Evolutionary conservation across 768 basidiomycete genomes (phyloP), one percentile per base, ranked within the genome.

Genomic region (Rickenella mellea): DNA sequence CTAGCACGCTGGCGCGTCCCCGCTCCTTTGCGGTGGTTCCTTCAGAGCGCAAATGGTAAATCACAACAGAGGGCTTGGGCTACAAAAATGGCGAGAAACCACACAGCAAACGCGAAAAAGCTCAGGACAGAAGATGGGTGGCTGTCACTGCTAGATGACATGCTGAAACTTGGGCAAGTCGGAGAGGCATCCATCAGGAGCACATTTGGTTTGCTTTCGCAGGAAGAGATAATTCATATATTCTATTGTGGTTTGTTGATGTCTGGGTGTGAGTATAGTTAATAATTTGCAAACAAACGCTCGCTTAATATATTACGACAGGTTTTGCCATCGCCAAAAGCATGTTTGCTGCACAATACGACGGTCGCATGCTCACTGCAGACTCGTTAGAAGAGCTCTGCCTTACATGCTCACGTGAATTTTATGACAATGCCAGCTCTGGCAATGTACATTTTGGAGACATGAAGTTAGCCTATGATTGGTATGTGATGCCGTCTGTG

Each of bases 381-480:
- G 58, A 65, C 19, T 60, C 62, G 4, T 60, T 86, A 4, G 92
- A 97, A 59, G 75, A 81, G 25, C 76, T 94, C 10, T 91, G 89
- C 50, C 63, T 99, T 15, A 58, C 76, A 1, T 79, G 79, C 31
- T 90, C 88, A 3, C 74, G 78, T 36, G 96, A 98, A 64, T 79
- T 96, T 47, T 99, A 98, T 60, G 91, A 97, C 56, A 97, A 97
- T 52, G 86, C 96, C 2, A 80, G 73, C 48, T 84, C 80, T 1
- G 96, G 91, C 5, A 99, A 97, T 54, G 83, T 91, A 56, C 87
- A 89, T 51, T 71, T 75, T 27, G 93, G 94, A 4, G 90, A 94
- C 40, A 97, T 99, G 93, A 94, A 91, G 58, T 68, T 90, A 38
- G 96, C 96, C 1, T 93, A 93, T 60, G 89, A 94, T 44, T 98